phyloP scores from a whole-genome alignment of 192 early-diverging fungal genomes.

The Gamsiella multidivaricata region DNA sequence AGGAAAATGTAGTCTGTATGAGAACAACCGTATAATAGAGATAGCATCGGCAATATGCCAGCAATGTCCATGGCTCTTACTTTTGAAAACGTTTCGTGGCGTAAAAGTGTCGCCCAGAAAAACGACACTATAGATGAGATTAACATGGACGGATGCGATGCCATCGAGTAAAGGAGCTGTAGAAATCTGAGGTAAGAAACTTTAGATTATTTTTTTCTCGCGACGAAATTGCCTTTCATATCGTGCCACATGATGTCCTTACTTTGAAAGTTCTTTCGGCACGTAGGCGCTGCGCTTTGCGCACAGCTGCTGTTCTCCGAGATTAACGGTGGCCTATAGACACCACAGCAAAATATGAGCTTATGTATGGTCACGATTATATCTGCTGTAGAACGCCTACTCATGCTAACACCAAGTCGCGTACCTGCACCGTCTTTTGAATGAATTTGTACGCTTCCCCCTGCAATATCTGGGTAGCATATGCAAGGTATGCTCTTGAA shows the following conservation, averaged over 20 bases:
- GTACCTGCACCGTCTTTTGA: constrained; percentile 44
- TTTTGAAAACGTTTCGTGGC: constrained; percentile 46
- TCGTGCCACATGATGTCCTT: too few relatives aligned
- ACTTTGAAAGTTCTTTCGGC: constrained; percentile 29
- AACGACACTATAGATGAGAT: constrained; percentile 32
- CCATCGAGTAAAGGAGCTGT: constrained; percentile 34
- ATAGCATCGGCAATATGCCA: too few relatives aligned
- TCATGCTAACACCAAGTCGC: not conserved
- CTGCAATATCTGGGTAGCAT: constrained; percentile 17
- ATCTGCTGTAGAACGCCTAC: too few relatives aligned
- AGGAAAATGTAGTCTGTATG: too few relatives aligned
- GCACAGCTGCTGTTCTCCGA: constrained; percentile 49
- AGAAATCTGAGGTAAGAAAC: constrained; percentile 15
- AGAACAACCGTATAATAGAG: not conserved
- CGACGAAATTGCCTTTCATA: too few relatives aligned
- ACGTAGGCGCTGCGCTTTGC: constrained; percentile 31
- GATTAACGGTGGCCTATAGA: constrained; percentile 42
- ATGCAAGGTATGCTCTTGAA: constrained; percentile 34
- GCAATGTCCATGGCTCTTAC: too few relatives aligned
- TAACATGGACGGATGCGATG: constrained; percentile 46
- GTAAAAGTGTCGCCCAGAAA: constrained; percentile 40
- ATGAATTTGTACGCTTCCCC: constrained; percentile 38
- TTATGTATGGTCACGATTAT: not conserved
- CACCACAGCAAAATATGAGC: not conserved
- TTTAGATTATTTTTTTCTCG: not conserved